phyloP scores from a whole-genome alignment of 257 asterid species.

The Coffea canephora region DNA sequence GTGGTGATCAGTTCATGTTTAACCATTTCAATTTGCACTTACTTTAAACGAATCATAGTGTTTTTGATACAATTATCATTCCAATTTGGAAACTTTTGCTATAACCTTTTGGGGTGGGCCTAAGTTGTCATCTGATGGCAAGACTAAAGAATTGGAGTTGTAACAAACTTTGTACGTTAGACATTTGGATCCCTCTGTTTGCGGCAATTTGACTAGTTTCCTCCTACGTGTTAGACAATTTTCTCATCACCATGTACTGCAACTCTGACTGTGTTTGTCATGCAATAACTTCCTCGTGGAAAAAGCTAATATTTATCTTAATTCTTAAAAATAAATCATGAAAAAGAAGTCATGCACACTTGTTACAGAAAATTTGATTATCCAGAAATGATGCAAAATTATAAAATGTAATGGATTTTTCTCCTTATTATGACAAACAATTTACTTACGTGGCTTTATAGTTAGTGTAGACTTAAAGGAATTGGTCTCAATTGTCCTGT shows the following conservation, averaged over 20 bases:
- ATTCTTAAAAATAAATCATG: neutral
- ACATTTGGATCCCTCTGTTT: neutral
- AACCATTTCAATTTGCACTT: neutral
- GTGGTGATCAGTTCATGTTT: neutral
- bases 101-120: neutral
- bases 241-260: neutral
- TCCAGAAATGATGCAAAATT: neutral
- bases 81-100: neutral
- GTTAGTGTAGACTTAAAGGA: neutral
- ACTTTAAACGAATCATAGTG: neutral
- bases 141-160: neutral
- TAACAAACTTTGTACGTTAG: neutral
- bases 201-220: neutral
- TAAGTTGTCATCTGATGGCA: neutral
- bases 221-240: neutral
- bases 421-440: neutral
- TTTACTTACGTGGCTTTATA: neutral
- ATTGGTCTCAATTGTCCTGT: neutral
- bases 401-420: neutral
- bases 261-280: neutral
- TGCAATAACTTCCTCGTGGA: neutral
- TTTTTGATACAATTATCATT: neutral
- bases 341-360: neutral
- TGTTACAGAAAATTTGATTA: neutral
- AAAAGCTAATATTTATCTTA: neutral